Conservation (phyloP, 768 basidiomycete species). For the Calocybe indica region DNA sequence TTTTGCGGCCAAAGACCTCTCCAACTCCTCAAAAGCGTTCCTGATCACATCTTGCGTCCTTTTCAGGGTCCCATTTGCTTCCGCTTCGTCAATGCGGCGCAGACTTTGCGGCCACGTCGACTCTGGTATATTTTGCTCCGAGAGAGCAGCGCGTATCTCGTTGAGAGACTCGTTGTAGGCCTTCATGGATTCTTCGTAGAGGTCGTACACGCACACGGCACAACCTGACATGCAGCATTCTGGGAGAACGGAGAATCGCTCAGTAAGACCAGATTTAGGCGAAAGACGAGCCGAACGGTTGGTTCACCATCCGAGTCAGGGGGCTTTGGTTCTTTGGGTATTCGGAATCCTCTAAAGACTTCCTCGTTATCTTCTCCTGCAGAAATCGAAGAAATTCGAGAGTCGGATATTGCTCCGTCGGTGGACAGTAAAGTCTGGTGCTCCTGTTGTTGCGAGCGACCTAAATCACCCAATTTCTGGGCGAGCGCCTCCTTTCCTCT, state of each 20-base stretch:
- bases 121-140: constrained; percentile 41
- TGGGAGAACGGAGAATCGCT: constrained; percentile 17
- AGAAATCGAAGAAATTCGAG: neutral
- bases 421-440: no score
- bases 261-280: neutral
- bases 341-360: constrained; percentile 45
- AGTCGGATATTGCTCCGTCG: neutral
- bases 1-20: constrained; percentile 48
- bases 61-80: constrained; percentile 4
- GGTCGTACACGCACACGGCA: constrained; percentile 85
- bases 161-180: constrained; percentile 54
- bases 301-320: constrained; percentile 63
- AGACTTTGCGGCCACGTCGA: constrained; percentile 62
- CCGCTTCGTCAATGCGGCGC: constrained; percentile 10
- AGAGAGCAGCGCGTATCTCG: constrained; percentile 45
- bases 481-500: constrained; percentile 35
- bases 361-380: constrained; percentile 7
- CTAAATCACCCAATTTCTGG: constrained; percentile 20
- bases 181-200: constrained; percentile 71
- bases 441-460: neutral
- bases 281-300: neutral
- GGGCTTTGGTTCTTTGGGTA: constrained; percentile 57
- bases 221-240: constrained; percentile 97
- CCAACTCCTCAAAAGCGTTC: constrained; percentile 71
- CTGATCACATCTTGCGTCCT: constrained; percentile 34